Evolutionary conservation across 106 monocot species (phyloP).

Genomic region (Acanthochlamys bracteata): DNA sequence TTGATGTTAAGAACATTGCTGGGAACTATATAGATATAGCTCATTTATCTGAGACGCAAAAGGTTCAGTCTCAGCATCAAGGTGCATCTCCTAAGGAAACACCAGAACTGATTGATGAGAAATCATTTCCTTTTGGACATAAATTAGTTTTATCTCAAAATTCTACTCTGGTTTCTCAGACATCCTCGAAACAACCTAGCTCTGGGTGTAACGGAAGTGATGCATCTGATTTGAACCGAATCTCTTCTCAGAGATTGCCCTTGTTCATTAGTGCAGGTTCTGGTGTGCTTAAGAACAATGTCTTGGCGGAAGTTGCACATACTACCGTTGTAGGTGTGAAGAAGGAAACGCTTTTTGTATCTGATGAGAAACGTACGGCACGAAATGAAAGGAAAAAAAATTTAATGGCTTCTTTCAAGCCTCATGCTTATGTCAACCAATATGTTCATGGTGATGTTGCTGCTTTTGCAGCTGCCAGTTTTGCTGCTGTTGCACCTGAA

Average conservation of each 20-base stretch:
- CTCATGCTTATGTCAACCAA: slow-evolving; percentile 61
- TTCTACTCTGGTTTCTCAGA: slow-evolving; percentile 3
- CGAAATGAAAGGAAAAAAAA: slow-evolving; percentile 4
- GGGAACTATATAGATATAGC: slow-evolving; percentile 3
- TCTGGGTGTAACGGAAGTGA: slow-evolving; percentile 19
- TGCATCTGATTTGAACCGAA: slow-evolving; percentile 17
- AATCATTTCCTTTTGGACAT: background rate
- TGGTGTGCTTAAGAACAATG: slow-evolving; percentile 16
- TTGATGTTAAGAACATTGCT: background rate
- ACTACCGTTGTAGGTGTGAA: slow-evolving; percentile 10
- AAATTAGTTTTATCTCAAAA: slow-evolving; percentile 6
- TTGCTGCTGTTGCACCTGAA: slow-evolving; percentile 48
- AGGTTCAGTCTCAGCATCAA: background rate
- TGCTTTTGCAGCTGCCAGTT: slow-evolving; percentile 76
- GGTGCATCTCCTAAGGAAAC: slow-evolving; percentile 4
- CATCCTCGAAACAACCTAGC: slow-evolving; percentile 5
- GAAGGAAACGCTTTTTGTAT: slow-evolving; percentile 1
- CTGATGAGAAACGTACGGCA: slow-evolving; percentile 13
- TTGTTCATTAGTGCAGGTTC: slow-evolving; percentile 10
- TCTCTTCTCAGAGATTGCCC: slow-evolving; percentile 17
- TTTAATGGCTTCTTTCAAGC: slow-evolving; percentile 31
- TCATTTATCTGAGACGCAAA: slow-evolving; percentile 7
- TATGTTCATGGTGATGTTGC: slow-evolving; percentile 77
- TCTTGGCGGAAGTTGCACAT: slow-evolving; percentile 20
- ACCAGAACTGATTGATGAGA: slow-evolving; percentile 5